Percentiles rank a stretch among this genome's conserved stretches.
phyloP scores from a whole-genome alignment of 2,329 filamentous ascomycete species.

The Remersonia thermophila region DNA sequence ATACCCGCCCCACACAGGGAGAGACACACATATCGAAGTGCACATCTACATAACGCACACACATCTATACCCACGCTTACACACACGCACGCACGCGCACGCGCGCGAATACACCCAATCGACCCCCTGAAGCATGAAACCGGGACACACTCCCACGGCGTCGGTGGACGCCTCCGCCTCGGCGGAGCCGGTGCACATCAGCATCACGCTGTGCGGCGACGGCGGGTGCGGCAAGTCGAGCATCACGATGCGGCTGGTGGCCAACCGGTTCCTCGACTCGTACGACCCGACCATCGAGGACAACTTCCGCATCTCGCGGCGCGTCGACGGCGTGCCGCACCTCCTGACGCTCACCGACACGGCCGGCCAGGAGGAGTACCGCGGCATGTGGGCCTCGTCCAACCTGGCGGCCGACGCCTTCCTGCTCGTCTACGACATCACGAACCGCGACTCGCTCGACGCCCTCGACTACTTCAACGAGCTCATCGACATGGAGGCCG shows the following conservation, averaged over 20 bases:
- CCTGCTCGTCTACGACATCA: constrained; percentile 81
- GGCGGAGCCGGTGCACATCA: constrained; percentile 41
- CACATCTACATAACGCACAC: too few species aligned
- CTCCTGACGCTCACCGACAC: constrained; percentile 72
- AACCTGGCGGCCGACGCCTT: constrained; percentile 74
- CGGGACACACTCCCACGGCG: constrained; percentile 11
- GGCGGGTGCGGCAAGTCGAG: constrained; percentile 77
- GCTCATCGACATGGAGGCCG: constrained; percentile 71
- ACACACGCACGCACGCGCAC: too few species aligned
- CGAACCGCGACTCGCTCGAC: constrained; percentile 52
- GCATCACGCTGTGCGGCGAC: constrained; percentile 77
- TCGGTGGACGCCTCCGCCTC: constrained; percentile 10
- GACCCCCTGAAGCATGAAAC: constrained; percentile 7
- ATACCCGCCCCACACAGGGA: too few species aligned
- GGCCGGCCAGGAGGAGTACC: constrained; percentile 82
- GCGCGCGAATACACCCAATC: too few species aligned
- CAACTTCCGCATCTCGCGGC: constrained; percentile 71
- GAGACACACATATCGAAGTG: too few species aligned
- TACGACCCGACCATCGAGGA: constrained; percentile 75
- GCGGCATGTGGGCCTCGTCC: constrained; percentile 70
- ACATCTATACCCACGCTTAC: too few species aligned
- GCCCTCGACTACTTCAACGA: constrained; percentile 69
- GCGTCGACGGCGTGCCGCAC: constrained; percentile 69
- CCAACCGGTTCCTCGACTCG: constrained; percentile 73
- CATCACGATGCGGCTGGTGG: constrained; percentile 71